Evolutionary conservation across 495 filamentous ascomycete genomes (phyloP).

Genomic region (Penicillium manginii): DNA sequence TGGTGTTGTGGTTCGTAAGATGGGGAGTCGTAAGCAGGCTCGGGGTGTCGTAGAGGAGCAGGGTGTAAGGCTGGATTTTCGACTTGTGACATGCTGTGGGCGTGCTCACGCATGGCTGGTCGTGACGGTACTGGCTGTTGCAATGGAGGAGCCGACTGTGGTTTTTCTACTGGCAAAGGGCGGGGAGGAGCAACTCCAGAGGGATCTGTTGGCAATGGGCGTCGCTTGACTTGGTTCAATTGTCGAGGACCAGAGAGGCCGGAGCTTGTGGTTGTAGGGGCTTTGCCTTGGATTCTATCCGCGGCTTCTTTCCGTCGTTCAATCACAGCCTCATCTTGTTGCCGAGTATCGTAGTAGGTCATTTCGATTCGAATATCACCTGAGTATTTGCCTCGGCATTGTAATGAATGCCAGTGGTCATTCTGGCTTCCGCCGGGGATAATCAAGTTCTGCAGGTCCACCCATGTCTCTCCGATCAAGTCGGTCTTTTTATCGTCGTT

Average conservation of each 20-base stretch:
- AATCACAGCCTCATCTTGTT: constrained; percentile 68
- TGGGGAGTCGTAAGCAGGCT: constrained; percentile 28
- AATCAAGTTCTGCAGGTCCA: constrained; percentile 79
- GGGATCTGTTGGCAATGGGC: constrained; percentile 77
- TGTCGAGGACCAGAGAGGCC: constrained; percentile 62
- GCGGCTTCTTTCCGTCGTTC: constrained; percentile 56
- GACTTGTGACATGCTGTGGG: constrained; percentile 25
- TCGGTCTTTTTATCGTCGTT: constrained; percentile 98
- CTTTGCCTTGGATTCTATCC: constrained; percentile 38
- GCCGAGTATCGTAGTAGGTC: constrained; percentile 91
- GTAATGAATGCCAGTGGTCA: constrained; percentile 87
- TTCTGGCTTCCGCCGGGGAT: constrained; percentile 86
- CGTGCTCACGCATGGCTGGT: constrained; percentile 28
- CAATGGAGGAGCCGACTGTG: constrained; percentile 28
- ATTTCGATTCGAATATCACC: constrained; percentile 94
- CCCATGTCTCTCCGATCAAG: constrained; percentile 89
- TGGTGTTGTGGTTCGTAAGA: constrained; percentile 20
- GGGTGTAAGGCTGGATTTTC: constrained; percentile 21
- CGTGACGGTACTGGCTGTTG: constrained; percentile 30
- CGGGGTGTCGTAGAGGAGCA: constrained; percentile 28
- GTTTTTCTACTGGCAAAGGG: constrained; percentile 32
- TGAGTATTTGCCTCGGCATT: constrained; percentile 89
- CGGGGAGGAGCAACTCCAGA: constrained; percentile 43
- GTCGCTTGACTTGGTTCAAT: constrained; percentile 68
- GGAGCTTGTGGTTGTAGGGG: constrained; percentile 27